Evolutionary conservation across 208 protist species (phyloP).

Genomic region (Leishmania guyanensis): DNA sequence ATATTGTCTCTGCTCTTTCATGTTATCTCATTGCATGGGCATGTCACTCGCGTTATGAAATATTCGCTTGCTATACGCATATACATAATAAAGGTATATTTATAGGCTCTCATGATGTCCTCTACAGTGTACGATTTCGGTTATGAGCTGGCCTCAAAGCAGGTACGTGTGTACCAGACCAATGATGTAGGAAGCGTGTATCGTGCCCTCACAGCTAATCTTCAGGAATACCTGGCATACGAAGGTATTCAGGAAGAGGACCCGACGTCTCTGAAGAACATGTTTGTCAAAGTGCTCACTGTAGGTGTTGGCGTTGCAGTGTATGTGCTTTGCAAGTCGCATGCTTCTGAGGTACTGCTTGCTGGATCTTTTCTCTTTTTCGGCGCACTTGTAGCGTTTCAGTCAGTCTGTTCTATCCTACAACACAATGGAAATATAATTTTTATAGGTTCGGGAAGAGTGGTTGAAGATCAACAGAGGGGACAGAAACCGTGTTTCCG

Average conservation of each 20-base stretch:
- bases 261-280: slow-evolving; percentile 22
- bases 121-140: slow-evolving; percentile 47
- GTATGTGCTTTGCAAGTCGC: slow-evolving; percentile 20
- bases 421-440: slow-evolving; percentile 23
- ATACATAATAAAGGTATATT: background rate
- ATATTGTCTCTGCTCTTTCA: slow-evolving; percentile 1
- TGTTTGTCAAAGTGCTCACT: slow-evolving; percentile 23
- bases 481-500: slow-evolving; percentile 23
- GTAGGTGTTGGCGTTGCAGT: slow-evolving; percentile 12
- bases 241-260: slow-evolving; percentile 43
- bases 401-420: slow-evolving; percentile 13
- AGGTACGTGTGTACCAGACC: slow-evolving; percentile 52
- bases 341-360: background rate
- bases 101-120: background rate
- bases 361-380: slow-evolving; percentile 11
- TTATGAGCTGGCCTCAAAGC: slow-evolving; percentile 75
- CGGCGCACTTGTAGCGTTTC: slow-evolving; percentile 20
- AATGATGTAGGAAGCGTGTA: slow-evolving; percentile 49
- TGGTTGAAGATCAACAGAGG: background rate
- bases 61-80: background rate
- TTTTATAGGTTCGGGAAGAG: slow-evolving; percentile 30
- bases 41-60: background rate
- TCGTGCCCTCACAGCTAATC: slow-evolving; percentile 44
- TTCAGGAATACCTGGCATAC: slow-evolving; percentile 54
- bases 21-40: background rate